These are phyloP conservation scores for Clavaria fumosa DNA, from an alignment of 768 basidiomycete genomes.

Conservation along the genomic window DNA sequence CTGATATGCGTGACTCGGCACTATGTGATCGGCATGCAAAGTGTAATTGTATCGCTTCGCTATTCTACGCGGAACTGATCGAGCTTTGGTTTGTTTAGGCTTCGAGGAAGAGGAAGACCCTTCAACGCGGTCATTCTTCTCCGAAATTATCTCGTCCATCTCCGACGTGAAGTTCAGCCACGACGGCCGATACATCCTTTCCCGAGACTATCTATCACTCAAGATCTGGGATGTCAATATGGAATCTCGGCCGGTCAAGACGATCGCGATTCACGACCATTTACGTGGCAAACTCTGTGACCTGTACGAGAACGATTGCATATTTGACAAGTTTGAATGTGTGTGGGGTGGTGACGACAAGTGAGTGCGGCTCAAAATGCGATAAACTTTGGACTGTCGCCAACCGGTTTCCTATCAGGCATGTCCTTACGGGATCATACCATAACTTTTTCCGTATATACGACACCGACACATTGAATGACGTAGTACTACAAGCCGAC, in stretches of 20 bases:
- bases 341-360: conserved; percentile 93
- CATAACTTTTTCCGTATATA: conserved; percentile 99
- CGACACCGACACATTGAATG: conserved; percentile 74
- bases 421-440: conserved; percentile 97
- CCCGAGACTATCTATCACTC: conserved; percentile 91
- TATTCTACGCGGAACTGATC: conserved; percentile 7
- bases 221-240: conserved; percentile 99
- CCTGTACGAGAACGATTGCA: conserved; percentile 98
- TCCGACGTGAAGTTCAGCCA: conserved; percentile 99
- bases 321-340: conserved; percentile 99
- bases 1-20: conserved; percentile 97
- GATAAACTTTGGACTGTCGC: conserved; percentile 6
- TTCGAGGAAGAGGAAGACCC: conserved; percentile 99
- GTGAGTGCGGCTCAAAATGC: conserved; percentile 52
- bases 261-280: conserved; percentile 97
- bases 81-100: conserved; percentile 31
- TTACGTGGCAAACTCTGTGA: conserved; percentile 95
- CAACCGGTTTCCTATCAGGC: conserved; percentile 30
- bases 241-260: conserved; percentile 92
- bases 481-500: conserved; percentile 93
- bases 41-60: conserved; percentile 38
- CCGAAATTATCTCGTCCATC: conserved; percentile 98
- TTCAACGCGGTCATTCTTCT: conserved; percentile 94
- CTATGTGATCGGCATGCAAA: conserved; percentile 94
- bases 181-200: conserved; percentile 92